Conservation (phyloP, 2,329 filamentous ascomycete species). For the Botrytis tulipae region DNA sequence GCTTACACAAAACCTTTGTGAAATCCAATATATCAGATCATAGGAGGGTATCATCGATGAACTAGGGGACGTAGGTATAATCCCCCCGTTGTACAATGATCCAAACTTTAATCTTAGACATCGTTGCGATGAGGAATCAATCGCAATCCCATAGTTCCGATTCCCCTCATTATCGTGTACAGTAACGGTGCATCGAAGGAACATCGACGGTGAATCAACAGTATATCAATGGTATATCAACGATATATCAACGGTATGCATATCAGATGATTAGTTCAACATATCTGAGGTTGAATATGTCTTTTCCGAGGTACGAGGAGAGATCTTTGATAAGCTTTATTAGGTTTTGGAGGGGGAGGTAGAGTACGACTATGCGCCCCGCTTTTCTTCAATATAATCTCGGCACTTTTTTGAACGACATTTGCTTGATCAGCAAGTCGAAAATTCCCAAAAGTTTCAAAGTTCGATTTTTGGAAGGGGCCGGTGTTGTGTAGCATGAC, state of each 20-base stretch:
- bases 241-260: background rate
- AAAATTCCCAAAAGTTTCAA: no score
- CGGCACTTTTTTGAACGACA: no score
- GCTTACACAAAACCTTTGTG: background rate
- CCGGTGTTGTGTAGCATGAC: no score
- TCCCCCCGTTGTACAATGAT: background rate
- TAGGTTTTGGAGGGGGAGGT: no score
- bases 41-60: background rate
- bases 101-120: background rate
- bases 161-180: background rate
- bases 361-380: no score
- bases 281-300: background rate
- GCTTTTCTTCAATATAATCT: no score
- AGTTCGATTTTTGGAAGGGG: no score
- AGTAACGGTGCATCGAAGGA: no score
- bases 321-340: no score
- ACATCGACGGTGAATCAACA: background rate
- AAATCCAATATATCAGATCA: background rate
- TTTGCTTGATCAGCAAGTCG: no score
- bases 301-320: no score
- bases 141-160: background rate
- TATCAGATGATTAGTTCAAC: background rate
- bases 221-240: background rate
- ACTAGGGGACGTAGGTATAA: background rate
- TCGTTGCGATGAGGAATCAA: background rate